Evolutionary conservation across 805 yeast species (phyloP), one percentile per base, ranked within the genome.

Genomic region (Cyberlindnera petersonii): DNA sequence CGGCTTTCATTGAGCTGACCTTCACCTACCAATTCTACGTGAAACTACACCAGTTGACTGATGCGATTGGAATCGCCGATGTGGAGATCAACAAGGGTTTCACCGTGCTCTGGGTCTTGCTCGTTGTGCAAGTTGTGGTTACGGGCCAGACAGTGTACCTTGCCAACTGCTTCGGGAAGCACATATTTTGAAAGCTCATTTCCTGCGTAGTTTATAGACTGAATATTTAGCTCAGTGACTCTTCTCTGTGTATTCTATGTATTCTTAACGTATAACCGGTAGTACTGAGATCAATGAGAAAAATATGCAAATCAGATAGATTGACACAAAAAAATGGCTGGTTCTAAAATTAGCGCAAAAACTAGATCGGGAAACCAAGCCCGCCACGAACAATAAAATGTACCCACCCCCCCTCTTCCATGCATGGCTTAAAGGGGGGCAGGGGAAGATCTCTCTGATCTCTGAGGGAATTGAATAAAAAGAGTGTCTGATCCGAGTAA

Each of bases 1-100:
- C 34, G 9, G 39, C 49, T 1, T 49, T 56, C 26, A 22, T 51
- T 21, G 39, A 52, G 3, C 48, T 51, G 33, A 43, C 59, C 4
- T 40, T 57, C n/a, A 53, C 56, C 0, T 34, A 52, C 9, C 58
- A 53, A 31, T 59, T 50, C 31, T 42, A 47, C 15, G 30, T 44
- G 20, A 48, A 45, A 28, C 36, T 58, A 19, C 24, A 39, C 4
- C 49, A 42, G 6, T 33, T 54, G 30, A 49, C 50, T 2, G 19
- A 35, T 2, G 39, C 26, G 15, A 37, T 49, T 9, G 62, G 60
- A 2, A 52, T 59, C 20, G 61, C 59, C 1, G 44, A 46, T 19
- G 55, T 53, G 3, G 36, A 35, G 9, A 31, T 40, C 20, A 53
- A 48, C 8, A 11, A 19, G 2, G 60, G 60, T 2, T 53, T 46